phyloP scores from a whole-genome alignment of 352 stramenopile species.

The Phytophthora cactorum region DNA sequence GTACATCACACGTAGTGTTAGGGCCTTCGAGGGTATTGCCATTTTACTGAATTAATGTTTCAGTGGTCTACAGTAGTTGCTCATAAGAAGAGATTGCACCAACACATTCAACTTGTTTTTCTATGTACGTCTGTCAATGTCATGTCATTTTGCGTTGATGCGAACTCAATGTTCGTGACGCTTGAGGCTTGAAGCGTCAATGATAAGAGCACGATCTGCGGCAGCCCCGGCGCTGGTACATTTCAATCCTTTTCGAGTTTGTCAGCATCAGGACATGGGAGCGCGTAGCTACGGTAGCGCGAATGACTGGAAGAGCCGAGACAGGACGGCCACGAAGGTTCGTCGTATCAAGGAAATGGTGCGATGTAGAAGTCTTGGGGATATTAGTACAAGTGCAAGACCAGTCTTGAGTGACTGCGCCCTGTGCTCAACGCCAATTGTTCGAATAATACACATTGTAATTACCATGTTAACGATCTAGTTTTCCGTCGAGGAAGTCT shows the following conservation, averaged over 20 bases:
- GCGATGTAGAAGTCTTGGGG: neutral
- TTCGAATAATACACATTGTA: neutral
- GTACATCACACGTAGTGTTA: slow-evolving; percentile 42
- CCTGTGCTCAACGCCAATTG: neutral
- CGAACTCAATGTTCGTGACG: no score
- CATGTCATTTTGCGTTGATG: no score
- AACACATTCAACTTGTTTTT: slow-evolving; percentile 1
- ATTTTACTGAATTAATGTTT: slow-evolving; percentile 32
- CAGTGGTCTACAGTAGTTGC: slow-evolving; percentile 17
- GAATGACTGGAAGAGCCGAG: slow-evolving; percentile 8
- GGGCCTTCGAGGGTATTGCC: slow-evolving; percentile 26
- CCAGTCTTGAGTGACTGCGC: neutral
- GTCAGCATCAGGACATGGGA: slow-evolving; percentile 18
- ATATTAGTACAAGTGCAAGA: no score
- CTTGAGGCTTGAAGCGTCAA: no score
- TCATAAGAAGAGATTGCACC: slow-evolving; percentile 7
- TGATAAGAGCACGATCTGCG: no score
- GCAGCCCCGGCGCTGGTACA: slow-evolving; percentile 2
- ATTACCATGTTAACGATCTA: no score
- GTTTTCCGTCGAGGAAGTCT: neutral
- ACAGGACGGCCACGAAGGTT: slow-evolving; percentile 2
- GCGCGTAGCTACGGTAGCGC: neutral
- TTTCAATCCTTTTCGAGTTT: neutral
- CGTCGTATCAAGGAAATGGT: neutral
- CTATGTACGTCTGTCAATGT: neutral